Base-by-base conservation (phyloP, 1,284 basidiomycete species). In the Ceraceosorus guamensis region DNA sequence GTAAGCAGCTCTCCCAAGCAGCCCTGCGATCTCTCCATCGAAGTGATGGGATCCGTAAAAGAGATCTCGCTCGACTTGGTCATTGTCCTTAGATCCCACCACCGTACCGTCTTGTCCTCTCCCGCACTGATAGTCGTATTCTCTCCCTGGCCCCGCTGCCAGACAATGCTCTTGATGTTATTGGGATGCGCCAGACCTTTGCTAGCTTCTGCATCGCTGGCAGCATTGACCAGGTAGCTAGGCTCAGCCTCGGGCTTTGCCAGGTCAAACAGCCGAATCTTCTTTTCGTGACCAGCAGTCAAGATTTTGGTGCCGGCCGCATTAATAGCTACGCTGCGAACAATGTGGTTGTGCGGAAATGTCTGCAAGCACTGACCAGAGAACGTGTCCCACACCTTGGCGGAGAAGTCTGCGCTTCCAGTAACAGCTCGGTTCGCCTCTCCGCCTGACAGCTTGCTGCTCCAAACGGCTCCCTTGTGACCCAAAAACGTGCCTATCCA, bases 381-480 rank as follows among this genome's bases (percentile, higher is more conserved):
- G 76, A 87, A 92, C 14, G 93, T 90, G 79, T 99, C 91, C 95
- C 95, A 99, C 58, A 98, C 84, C 81, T 97, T 97, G 58, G 93
- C 93, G 48, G 90, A 91, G 75, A 98, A 99, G 79, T 99, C 95
- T 44, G 93, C 93, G 76, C 88, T 91, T 35, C 89, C 95, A 0
- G 92, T 89, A 8, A 87, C 91, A 8, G 93, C 95, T 67, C 85
- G 83, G 18, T 89, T 61, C 0, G 73, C 77, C 32, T 78, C 76
- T 1, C 67, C 69, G 83, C 45, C 87, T n/a, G 88, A 91, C 57
- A 98, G 84, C 78, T 96, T 95, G 52, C 89, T 88, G 59, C 87
- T 87, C 93, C 95, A 99, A 5, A 98, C 95, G 5, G 95, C 95
- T 60, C 93, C 93, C 78, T 98, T 99, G 80, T 99, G 93, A 78